Percentiles rank a stretch among this genome's conserved stretches.
These are phyloP conservation scores for Prunus campanulata DNA, from an alignment of 306 rosid species.

Conservation along the genomic window DNA sequence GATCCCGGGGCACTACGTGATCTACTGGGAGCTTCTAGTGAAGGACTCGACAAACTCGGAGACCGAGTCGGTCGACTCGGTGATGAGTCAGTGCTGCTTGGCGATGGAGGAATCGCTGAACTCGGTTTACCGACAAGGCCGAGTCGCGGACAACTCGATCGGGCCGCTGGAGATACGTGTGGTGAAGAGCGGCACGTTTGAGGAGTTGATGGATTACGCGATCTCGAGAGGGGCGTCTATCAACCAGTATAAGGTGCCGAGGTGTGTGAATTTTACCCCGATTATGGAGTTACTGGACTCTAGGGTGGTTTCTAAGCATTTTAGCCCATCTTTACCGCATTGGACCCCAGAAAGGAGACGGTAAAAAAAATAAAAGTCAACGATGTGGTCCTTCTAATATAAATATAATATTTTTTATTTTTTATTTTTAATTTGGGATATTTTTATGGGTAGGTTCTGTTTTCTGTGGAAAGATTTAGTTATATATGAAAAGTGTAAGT, in stretches of 20 bases:
- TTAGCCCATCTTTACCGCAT: conserved; percentile 46
- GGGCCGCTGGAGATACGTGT: conserved; percentile 54
- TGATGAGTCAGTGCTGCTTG: conserved; percentile 37
- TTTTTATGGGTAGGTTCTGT: neutral
- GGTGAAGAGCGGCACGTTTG: conserved; percentile 49
- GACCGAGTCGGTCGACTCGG: conserved; percentile 19
- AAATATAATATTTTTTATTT: neutral
- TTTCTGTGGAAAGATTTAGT: neutral
- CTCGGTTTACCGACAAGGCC: conserved; percentile 54
- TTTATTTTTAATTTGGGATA: neutral
- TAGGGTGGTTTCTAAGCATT: conserved; percentile 46
- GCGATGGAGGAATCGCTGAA: conserved; percentile 54
- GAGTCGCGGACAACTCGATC: conserved; percentile 53
- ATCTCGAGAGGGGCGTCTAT: conserved; percentile 62
- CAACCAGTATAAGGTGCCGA: conserved; percentile 58
- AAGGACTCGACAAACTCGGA: conserved; percentile 35
- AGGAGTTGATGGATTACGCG: conserved; percentile 62
- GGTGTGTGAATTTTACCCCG: conserved; percentile 65
- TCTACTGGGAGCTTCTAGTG: conserved; percentile 52
- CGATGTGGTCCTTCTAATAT: neutral
- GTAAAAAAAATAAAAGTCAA: conserved; percentile 15
- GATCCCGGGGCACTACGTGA: conserved; percentile 59
- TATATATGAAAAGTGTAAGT: neutral
- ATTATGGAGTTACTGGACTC: conserved; percentile 55
- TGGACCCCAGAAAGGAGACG: conserved; percentile 47